These are phyloP conservation scores for Tricholoma sp. DNA, from an alignment of 768 basidiomycete genomes.

Conservation along the genomic window DNA sequence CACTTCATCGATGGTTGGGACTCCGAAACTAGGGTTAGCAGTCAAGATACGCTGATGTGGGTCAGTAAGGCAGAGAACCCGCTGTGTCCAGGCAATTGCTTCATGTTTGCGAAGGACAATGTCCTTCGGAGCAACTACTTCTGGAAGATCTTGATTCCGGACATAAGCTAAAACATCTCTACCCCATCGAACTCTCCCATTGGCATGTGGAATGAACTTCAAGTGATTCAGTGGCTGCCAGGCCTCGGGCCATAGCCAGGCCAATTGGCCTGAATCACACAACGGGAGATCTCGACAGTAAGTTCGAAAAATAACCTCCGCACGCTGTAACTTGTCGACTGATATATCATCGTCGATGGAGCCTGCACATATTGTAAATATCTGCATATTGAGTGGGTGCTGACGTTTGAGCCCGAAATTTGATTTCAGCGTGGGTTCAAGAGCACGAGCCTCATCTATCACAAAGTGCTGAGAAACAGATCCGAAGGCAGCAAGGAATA, in stretches of 20 bases:
- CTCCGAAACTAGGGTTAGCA: conserved; percentile 33
- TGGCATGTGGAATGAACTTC: conserved; percentile 35
- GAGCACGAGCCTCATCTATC: conserved; percentile 18
- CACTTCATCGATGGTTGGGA: conserved; percentile 35
- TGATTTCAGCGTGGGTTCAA: conserved; percentile 21
- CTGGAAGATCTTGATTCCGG: conserved; percentile 15
- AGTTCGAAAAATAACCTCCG: conserved; percentile 24
- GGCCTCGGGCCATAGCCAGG: conserved; percentile 16
- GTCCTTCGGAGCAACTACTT: conserved; percentile 32
- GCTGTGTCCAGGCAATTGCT: conserved; percentile 45
- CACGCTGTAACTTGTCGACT: conserved; percentile 17
- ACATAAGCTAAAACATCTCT: conserved; percentile 20
- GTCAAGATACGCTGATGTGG: conserved; percentile 27
- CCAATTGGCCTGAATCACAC: conserved; percentile 8
- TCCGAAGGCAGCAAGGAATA: conserved; percentile 33
- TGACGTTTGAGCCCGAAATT: conserved; percentile 26
- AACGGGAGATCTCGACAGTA: conserved; percentile 32
- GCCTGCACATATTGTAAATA: conserved; percentile 31
- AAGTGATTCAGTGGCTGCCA: conserved; percentile 26
- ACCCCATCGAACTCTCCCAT: background rate
- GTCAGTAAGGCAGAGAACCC: conserved; percentile 24
- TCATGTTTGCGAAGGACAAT: conserved; percentile 32
- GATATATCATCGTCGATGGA: conserved; percentile 20
- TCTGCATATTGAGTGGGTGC: conserved; percentile 22
- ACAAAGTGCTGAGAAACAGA: conserved; percentile 26